Evolutionary conservation across 2,329 filamentous ascomycete species (phyloP).

Genomic region (Ophiostoma triangulosporum): DNA sequence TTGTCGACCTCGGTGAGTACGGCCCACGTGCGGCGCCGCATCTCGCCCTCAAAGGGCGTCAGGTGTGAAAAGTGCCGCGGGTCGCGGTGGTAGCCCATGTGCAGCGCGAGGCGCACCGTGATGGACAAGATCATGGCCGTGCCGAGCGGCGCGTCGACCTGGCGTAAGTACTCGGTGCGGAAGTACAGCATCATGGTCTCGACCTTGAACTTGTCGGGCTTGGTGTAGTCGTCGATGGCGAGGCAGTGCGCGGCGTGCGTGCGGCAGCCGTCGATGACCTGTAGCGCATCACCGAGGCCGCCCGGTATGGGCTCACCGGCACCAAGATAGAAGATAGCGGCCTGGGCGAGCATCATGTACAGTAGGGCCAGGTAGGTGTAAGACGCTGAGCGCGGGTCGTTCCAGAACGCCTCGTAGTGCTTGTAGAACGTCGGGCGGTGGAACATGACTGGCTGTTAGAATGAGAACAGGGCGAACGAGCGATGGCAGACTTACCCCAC

Average conservation of each 20-base stretch:
- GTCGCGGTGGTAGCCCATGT: constrained; percentile 35
- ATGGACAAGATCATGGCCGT: constrained; percentile 19
- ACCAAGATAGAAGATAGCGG: constrained; percentile 17
- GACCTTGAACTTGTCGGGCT: constrained; percentile 17
- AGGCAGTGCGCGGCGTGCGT: constrained; percentile 19
- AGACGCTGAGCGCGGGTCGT: constrained; percentile 7
- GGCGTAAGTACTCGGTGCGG: constrained; percentile 17
- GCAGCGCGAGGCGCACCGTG: constrained; percentile 18
- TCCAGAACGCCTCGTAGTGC: constrained; percentile 21
- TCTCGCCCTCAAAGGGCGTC: constrained; percentile 36
- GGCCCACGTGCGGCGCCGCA: constrained; percentile 35
- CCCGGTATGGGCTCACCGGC: constrained; percentile 14
- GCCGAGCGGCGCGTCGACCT: constrained; percentile 16
- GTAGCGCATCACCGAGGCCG: constrained; percentile 13
- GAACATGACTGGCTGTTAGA: constrained; percentile 17
- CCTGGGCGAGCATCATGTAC: constrained; percentile 19
- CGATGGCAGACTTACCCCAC: not conserved
- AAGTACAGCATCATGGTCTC: constrained; percentile 20
- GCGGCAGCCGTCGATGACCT: constrained; percentile 16
- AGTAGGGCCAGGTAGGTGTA: constrained; percentile 20
- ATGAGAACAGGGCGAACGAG: not conserved
- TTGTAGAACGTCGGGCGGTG: constrained; percentile 19
- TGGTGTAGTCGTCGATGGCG: constrained; percentile 20
- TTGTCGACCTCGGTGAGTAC: constrained; percentile 34
- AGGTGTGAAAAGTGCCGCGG: constrained; percentile 27